Evolutionary conservation across 768 basidiomycete species (phyloP), one percentile per base, ranked within the genome.

Genomic region (Lactarius hatsudake): DNA sequence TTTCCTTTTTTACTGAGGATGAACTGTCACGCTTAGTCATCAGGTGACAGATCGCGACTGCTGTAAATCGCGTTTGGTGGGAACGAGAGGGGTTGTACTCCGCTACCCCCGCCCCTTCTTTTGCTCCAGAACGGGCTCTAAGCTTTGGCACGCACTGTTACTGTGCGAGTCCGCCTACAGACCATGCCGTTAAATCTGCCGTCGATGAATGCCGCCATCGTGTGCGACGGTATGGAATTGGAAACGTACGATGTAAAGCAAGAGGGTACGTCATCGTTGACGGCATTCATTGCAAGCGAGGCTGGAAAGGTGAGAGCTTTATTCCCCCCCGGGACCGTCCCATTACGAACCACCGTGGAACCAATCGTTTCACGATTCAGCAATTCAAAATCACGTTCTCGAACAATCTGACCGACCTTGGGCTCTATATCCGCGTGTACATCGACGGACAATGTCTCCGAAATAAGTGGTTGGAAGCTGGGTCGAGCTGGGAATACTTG

Each of bases 201-300:
- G 6, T 4, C 38, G 7, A 43, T 67, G 55, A 20, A 13, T 10
- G 32, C 58, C 32, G 45, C 61, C 3, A 54, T 67, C 30, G 30
- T 42, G 53, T 67, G 66, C 13, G 57, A 63, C 13, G 66, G 30
- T 1, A 12, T 23, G 8, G 66, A 67, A 15, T 20, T 63, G 30
- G 57, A 59, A 34, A 42, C 38, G 2, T 43, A 59, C 23, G 38
- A 59, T 26, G 51, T 34, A 12, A 53, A 54, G n/a, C 57, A 43
- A 8, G 61, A 63, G 1, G 43, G 59, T 17, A 56, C 51, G 5
- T 59, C 48, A 2, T 40, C 28, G 2, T 5, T 63, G 28, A 59
- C 18, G 15, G 66, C 57, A 1, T 63, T 59, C 36, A 36, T 67
- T 4, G 61, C 66, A 26, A 63, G 66, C 40, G 61, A 67, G 48